A percentile compares a stretch with the other conserved stretches of the same genome.
Evolutionary conservation across 345 rosid genomes (phyloP).

Genomic region (Camelina neglecta): DNA sequence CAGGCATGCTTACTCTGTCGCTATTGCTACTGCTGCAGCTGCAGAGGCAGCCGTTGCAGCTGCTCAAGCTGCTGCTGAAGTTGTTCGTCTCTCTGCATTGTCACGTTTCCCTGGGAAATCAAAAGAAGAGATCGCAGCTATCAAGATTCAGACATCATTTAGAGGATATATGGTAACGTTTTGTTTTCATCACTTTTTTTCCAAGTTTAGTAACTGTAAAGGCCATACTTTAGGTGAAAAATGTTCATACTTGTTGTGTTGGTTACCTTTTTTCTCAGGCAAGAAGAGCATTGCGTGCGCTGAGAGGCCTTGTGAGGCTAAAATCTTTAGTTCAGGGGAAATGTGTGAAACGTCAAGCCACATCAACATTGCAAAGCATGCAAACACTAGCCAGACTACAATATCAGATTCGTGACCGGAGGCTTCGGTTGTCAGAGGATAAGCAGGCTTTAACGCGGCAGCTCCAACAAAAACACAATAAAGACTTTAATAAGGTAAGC

Average conservation of each 20-base stretch:
- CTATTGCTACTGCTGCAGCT: conserved; percentile 67
- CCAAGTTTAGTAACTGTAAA: background rate
- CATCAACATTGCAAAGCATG: conserved; percentile 82
- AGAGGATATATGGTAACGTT: conserved; percentile 63
- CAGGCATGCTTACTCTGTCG: conserved; percentile 69
- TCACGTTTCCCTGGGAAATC: conserved; percentile 62
- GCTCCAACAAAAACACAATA: conserved; percentile 65
- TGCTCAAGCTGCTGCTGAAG: conserved; percentile 68
- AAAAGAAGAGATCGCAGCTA: conserved; percentile 66
- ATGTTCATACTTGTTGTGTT: conserved; percentile 10
- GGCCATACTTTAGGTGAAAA: too few species aligned
- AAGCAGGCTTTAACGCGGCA: conserved; percentile 69
- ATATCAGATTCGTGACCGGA: conserved; percentile 74
- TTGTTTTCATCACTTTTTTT: background rate
- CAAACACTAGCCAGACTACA: conserved; percentile 85
- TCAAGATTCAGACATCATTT: conserved; percentile 79
- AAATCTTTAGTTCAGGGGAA: conserved; percentile 72
- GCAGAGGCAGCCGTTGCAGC: conserved; percentile 71
- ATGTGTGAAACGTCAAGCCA: conserved; percentile 81
- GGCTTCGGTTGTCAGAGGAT: conserved; percentile 78
- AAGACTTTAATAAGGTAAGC: conserved; percentile 57
- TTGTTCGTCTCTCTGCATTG: conserved; percentile 58
- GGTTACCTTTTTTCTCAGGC: conserved; percentile 54
- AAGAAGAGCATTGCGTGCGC: conserved; percentile 83
- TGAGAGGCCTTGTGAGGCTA: conserved; percentile 85